These are phyloP conservation scores for Cynara cardunculus DNA, from an alignment of 129 eudicot genomes.

Conservation along the genomic window DNA sequence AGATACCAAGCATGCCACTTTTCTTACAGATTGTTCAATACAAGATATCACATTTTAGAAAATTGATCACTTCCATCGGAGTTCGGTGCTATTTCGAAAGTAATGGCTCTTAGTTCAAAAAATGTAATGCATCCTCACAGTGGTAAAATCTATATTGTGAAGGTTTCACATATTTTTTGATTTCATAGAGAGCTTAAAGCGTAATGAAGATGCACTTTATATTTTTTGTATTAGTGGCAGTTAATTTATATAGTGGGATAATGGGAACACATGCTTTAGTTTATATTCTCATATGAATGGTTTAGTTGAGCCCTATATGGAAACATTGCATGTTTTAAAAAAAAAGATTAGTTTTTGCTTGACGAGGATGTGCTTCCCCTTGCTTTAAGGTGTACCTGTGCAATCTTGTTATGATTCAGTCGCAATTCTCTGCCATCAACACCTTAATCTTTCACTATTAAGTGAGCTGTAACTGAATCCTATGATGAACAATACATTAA, in stretches of 20 bases:
- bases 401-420: not conserved
- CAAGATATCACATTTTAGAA: not conserved
- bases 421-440: not conserved
- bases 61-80: not conserved
- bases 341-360: not conserved
- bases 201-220: not conserved
- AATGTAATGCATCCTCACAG: not conserved
- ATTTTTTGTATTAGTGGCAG: slow-evolving; percentile 2
- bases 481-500: not conserved
- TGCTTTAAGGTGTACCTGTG: not conserved
- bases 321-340: not conserved
- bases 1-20: not conserved
- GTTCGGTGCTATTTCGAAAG: not conserved
- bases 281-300: not conserved
- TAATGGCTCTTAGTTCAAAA: not conserved
- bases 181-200: not conserved
- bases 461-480: not conserved
- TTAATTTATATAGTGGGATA: not conserved
- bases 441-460: not conserved
- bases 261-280: not conserved
- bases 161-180: not conserved
- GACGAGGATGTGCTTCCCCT: not conserved
- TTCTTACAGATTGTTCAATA: not conserved
- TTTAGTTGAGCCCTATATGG: not conserved
- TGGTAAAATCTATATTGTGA: not conserved